These are phyloP conservation scores for Podospora pseudoanserina DNA, from an alignment of 495 filamentous ascomycete species.

Conservation along the genomic window DNA sequence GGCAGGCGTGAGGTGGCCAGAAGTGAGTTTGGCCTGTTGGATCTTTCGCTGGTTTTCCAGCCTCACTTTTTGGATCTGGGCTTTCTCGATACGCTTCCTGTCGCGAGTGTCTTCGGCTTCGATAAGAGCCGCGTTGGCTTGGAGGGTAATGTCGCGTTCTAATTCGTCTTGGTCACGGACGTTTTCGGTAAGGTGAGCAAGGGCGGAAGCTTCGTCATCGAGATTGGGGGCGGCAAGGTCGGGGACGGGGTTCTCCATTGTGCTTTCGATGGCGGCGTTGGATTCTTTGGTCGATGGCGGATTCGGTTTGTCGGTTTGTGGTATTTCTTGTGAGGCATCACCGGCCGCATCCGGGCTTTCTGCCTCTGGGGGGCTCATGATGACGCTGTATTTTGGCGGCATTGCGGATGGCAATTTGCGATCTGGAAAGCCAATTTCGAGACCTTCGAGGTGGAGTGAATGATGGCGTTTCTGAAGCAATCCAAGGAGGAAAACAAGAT, in stretches of 20 bases:
- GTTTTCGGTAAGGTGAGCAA: conserved; percentile 65
- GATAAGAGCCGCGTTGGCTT: conserved; percentile 73
- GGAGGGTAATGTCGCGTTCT: conserved; percentile 64
- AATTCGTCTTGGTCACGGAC: conserved; percentile 83
- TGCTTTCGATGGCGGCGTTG: neutral
- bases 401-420: neutral
- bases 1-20: conserved; percentile 36
- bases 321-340: neutral
- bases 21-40: conserved; percentile 42
- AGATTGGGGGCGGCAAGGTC: conserved; percentile 8
- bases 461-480: neutral
- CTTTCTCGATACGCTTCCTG: conserved; percentile 78
- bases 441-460: neutral
- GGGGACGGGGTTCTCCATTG: neutral
- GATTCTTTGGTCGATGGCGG: neutral
- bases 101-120: conserved; percentile 87
- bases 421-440: neutral
- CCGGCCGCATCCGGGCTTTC: neutral
- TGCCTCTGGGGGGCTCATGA: neutral
- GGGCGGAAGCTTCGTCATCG: conserved; percentile 62
- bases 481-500: neutral
- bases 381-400: neutral
- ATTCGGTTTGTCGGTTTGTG: neutral
- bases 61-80: conserved; percentile 55
- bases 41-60: conserved; percentile 42